Evolutionary conservation across 768 basidiomycete species (phyloP).

Genomic region (Brasilioporus rufonigricans): DNA sequence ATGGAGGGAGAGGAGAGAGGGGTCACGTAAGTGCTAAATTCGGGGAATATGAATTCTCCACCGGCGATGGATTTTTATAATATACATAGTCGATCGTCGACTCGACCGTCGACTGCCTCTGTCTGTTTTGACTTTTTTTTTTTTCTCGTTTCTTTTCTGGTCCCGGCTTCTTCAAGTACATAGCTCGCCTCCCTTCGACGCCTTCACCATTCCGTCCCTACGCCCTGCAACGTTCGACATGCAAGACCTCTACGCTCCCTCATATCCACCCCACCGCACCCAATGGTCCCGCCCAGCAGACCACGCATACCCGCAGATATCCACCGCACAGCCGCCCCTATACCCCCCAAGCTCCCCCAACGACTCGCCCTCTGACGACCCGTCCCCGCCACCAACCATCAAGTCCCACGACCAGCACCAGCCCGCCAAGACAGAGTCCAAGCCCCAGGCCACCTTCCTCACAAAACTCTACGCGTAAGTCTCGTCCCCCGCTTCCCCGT

Average conservation of each 20-base stretch:
- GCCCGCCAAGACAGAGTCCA: conserved; percentile 67
- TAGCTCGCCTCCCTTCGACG: conserved; percentile 31
- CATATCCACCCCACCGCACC: conserved; percentile 43
- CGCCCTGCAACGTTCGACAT: conserved; percentile 42
- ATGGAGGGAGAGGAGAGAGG: conserved; percentile 25
- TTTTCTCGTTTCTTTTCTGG: conserved; percentile 27
- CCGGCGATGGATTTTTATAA: conserved; percentile 36
- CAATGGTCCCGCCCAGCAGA: conserved; percentile 33
- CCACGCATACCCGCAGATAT: conserved; percentile 36
- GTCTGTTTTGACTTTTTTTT: conserved; percentile 28
- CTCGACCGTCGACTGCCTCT: conserved; percentile 27
- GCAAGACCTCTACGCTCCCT: conserved; percentile 48
- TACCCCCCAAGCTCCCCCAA: conserved; percentile 37
- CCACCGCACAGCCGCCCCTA: conserved; percentile 31
- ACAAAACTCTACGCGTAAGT: conserved; percentile 95
- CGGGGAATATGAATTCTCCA: conserved; percentile 40
- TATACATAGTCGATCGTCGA: conserved; percentile 36
- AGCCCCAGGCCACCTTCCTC: conserved; percentile 92
- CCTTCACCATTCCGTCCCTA: conserved; percentile 38
- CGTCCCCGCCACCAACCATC: conserved; percentile 36
- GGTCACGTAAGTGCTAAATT: conserved; percentile 36
- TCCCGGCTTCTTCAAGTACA: conserved; percentile 34
- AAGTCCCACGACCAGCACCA: conserved; percentile 44
- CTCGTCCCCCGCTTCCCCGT: not conserved
- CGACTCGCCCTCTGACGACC: conserved; percentile 46